A percentile compares a stretch with the other conserved stretches of the same genome.
Conservation (phyloP, 805 yeast species). For the Ogataea henricii region DNA sequence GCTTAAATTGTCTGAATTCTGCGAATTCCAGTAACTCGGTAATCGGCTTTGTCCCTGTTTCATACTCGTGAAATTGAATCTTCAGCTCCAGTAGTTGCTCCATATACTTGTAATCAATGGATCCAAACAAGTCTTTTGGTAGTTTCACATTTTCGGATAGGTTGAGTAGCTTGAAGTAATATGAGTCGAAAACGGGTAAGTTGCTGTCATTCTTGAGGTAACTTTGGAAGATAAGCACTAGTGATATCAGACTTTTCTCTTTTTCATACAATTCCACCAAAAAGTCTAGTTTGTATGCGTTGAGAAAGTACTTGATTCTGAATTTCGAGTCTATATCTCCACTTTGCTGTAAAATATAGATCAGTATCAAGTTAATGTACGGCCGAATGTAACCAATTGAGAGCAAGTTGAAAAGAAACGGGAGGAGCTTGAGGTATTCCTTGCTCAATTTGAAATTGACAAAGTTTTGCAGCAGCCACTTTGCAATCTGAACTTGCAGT, state of each 20-base stretch:
- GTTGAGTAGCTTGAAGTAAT: conserved; percentile 19
- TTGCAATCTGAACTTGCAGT: conserved; percentile 24
- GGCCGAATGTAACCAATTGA: conserved; percentile 32
- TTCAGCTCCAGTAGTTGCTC: conserved; percentile 15
- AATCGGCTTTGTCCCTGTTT: conserved; percentile 2
- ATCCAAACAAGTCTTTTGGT: conserved; percentile 17
- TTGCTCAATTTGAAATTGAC: conserved; percentile 25
- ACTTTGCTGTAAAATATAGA: conserved; percentile 22
- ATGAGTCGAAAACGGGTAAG: conserved; percentile 21
- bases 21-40: conserved; percentile 6
- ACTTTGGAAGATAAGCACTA: conserved; percentile 19
- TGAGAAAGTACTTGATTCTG: conserved; percentile 23
- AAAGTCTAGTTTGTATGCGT: conserved; percentile 23
- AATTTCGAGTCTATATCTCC: conserved; percentile 23
- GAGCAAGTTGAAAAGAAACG: conserved; percentile 28
- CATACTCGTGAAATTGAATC: conserved; percentile 10
- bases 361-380: conserved; percentile 22
- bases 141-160: conserved; percentile 14
- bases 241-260: conserved; percentile 19
- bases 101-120: conserved; percentile 10
- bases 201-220: conserved; percentile 14
- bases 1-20: conserved; percentile 9
- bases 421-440: conserved; percentile 21
- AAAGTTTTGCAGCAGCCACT: conserved; percentile 25
- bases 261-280: conserved; percentile 24